Conservation (phyloP, 345 rosid genomes). For the Lumnitzera littorea region DNA sequence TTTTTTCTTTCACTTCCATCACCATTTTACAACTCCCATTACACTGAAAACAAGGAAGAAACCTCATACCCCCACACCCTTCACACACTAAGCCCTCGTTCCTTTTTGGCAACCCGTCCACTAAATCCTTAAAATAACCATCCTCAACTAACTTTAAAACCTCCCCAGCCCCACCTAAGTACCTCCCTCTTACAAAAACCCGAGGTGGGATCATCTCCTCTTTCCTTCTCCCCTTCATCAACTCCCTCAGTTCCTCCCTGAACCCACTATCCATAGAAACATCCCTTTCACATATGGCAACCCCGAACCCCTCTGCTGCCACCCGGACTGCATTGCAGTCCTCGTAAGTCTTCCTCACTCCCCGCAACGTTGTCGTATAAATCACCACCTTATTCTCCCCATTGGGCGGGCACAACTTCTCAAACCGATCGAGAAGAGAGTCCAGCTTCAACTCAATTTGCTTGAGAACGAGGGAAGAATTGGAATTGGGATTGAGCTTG, state of each 20-base stretch:
- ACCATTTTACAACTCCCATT: conserved; percentile 70
- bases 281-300: conserved; percentile 55
- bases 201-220: conserved; percentile 48
- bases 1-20: conserved; percentile 6
- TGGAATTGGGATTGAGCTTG: not conserved
- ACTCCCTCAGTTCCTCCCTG: conserved; percentile 50
- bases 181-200: conserved; percentile 66
- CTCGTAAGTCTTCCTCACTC: conserved; percentile 74
- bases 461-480: not conserved
- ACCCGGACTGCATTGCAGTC: conserved; percentile 65
- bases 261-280: conserved; percentile 79
- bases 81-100: conserved; percentile 31
- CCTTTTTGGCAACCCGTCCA: conserved; percentile 45
- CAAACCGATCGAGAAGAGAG: conserved; percentile 17
- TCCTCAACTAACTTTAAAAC: conserved; percentile 55
- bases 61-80: conserved; percentile 68
- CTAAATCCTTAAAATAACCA: conserved; percentile 50
- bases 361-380: conserved; percentile 73
- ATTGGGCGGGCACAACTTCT: conserved; percentile 44
- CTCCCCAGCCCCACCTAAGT: conserved; percentile 89
- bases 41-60: conserved; percentile 72
- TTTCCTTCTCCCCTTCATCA: conserved; percentile 27
- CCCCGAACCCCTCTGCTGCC: conserved; percentile 44
- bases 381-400: conserved; percentile 60
- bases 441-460: no score